These are phyloP conservation scores for Glonium stellatum DNA, from an alignment of 495 filamentous ascomycete species.

Conservation along the genomic window DNA sequence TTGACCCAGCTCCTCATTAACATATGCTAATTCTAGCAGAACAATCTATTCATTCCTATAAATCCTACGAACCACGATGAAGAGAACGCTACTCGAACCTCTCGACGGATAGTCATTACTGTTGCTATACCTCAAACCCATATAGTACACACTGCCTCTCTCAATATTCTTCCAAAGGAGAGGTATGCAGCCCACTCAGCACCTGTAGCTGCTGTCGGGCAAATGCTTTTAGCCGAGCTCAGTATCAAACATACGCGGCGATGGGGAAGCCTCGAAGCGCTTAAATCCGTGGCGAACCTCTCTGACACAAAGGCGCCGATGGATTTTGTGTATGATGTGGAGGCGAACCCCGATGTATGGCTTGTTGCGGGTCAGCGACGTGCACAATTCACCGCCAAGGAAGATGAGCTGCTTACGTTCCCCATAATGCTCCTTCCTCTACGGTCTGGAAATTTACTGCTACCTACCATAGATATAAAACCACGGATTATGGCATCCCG, in stretches of 20 bases:
- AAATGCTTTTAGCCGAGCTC: conserved; percentile 64
- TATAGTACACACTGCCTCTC: conserved; percentile 75
- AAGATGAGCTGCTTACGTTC: conserved; percentile 45
- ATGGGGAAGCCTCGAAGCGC: conserved; percentile 55
- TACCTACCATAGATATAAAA: conserved; percentile 74
- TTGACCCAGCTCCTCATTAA: background rate
- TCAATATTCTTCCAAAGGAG: conserved; percentile 45
- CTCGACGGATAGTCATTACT: conserved; percentile 53
- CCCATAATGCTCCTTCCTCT: conserved; percentile 71
- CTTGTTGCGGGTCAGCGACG: conserved; percentile 74
- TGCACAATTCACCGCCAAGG: conserved; percentile 61
- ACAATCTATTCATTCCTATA: conserved; percentile 11
- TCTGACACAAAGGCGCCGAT: conserved; percentile 43
- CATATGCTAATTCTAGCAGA: conserved; percentile 3
- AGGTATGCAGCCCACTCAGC: conserved; percentile 26
- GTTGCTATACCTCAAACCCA: conserved; percentile 83
- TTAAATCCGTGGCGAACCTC: conserved; percentile 19
- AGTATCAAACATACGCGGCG: conserved; percentile 67
- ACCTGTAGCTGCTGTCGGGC: conserved; percentile 53
- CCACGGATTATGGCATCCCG: conserved; percentile 27
- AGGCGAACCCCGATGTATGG: conserved; percentile 70
- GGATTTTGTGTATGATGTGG: conserved; percentile 79
- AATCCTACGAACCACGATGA: background rate
- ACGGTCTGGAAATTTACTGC: conserved; percentile 62
- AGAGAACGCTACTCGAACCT: background rate